phyloP scores from a whole-genome alignment of 1,284 basidiomycete species.

The Ustilago nuda region DNA sequence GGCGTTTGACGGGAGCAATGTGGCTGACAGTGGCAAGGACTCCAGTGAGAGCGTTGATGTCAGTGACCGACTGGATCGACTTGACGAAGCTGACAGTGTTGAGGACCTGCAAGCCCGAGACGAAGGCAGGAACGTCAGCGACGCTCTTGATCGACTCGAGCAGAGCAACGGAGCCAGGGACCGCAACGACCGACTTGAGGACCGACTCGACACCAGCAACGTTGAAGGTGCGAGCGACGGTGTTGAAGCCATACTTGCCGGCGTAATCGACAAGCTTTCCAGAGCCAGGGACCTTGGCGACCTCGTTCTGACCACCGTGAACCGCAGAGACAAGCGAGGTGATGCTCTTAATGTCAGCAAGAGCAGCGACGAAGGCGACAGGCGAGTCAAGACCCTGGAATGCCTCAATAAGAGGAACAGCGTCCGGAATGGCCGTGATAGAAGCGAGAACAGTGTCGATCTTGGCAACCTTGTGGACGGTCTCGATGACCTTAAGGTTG shows the following conservation, averaged over 20 bases:
- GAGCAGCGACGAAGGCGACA: slow-evolving; percentile 16
- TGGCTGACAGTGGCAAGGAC: neutral
- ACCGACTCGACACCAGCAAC: slow-evolving; percentile 10
- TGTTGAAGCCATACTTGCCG: slow-evolving; percentile 12
- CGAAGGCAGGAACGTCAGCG: slow-evolving; percentile 23
- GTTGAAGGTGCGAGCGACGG: slow-evolving; percentile 10
- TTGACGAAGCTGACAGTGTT: slow-evolving; percentile 13
- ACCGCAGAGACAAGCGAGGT: slow-evolving; percentile 17
- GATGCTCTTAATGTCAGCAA: slow-evolving; percentile 24
- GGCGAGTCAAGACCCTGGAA: slow-evolving; percentile 23
- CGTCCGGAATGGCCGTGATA: slow-evolving; percentile 8
- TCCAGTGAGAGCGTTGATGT: slow-evolving; percentile 9
- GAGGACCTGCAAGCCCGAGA: slow-evolving; percentile 22
- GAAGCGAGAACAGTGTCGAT: slow-evolving; percentile 18
- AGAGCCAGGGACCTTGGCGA: slow-evolving; percentile 20
- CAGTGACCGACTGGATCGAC: slow-evolving; percentile 20
- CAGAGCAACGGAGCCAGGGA: slow-evolving; percentile 24
- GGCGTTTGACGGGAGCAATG: slow-evolving; percentile 16
- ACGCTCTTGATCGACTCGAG: slow-evolving; percentile 27
- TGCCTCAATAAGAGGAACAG: slow-evolving; percentile 15
- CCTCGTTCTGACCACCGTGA: slow-evolving; percentile 4
- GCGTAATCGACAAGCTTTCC: slow-evolving; percentile 26
- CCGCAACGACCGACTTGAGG: slow-evolving; percentile 12
- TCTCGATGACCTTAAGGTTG: slow-evolving; percentile 16
- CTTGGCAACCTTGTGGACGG: slow-evolving; percentile 19